Base-by-base conservation (phyloP, 495 filamentous ascomycete species). In the Thozetella sp. region DNA sequence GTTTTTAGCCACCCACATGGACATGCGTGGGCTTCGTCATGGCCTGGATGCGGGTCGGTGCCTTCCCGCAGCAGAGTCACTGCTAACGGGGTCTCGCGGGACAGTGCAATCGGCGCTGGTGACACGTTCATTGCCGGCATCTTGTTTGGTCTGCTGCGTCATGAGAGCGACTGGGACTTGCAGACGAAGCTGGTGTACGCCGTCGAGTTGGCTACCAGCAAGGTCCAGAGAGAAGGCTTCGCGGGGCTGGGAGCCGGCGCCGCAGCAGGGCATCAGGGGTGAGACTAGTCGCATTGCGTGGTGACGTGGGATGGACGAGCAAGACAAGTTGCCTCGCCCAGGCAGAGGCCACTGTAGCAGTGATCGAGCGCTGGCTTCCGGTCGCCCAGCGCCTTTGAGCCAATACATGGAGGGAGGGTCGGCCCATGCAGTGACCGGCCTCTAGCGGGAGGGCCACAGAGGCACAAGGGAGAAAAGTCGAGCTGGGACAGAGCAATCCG, bases 41-140 rank as follows among this genome's bases (percentile, higher is more conserved):
- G 43, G 43, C n/a, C 43, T 48, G n/a, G 43, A 13, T 25, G 40
- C 48, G 45, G 55, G 37, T 37, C 20, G 26, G 6, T 55, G 20
- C 27, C 34, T 25, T 26, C n/a, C 56, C 26, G 25, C 30, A 27
- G 19, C 23, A 51, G 20, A 15, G 40, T 23, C 12, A 19, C 30
- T 37, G 62, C 67, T 70, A 69, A 69, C 61, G 9, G 43, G 54
- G 11, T 19, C 27, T 56, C 27, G 22, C 52, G 23, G 45, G 51
- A 40, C 54, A 91, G 88, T 64, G 81, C 88, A 11, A 81, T 90
- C 52, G 88, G 88, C 48, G 89, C 89, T 57, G 89, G 89, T 63
- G 89, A 92, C 66, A 91, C 89, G 1, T 91, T 92, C 63, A 85
- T 90, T 60, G 89, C 88, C 9, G 89, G 88, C 23, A 84, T 91